These are phyloP conservation scores for Cucumis hystrix DNA, from an alignment of 306 rosid species.

Conservation along the genomic window DNA sequence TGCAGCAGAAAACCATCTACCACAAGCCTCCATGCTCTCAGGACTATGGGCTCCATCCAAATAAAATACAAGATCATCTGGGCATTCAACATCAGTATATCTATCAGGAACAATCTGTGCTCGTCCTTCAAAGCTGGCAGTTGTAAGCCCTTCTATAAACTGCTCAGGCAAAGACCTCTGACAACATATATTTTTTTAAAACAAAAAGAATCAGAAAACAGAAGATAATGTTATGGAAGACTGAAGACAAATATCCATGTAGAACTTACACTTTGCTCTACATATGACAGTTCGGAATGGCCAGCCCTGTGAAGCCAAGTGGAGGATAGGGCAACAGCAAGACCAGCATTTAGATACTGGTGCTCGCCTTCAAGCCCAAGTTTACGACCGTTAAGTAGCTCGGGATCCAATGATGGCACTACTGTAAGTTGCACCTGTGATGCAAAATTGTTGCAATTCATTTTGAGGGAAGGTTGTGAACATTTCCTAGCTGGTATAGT, in stretches of 20 bases:
- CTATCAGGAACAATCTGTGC: constrained; percentile 77
- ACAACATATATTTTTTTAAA: background rate
- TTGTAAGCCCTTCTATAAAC: constrained; percentile 60
- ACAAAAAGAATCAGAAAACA: constrained; percentile 14
- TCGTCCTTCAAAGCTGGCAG: constrained; percentile 83
- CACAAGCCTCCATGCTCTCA: constrained; percentile 85
- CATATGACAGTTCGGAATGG: constrained; percentile 25
- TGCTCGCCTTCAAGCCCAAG: constrained; percentile 96
- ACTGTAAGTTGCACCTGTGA: constrained; percentile 64
- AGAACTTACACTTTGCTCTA: constrained; percentile 51
- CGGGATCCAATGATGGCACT: constrained; percentile 46
- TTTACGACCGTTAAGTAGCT: constrained; percentile 47
- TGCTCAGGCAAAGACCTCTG: constrained; percentile 65
- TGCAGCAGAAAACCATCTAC: constrained; percentile 71
- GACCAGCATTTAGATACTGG: constrained; percentile 89
- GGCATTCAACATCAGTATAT: constrained; percentile 23
- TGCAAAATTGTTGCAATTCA: constrained; percentile 16
- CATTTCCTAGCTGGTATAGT: no score
- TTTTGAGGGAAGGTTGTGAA: no score
- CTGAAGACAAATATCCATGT: constrained; percentile 8
- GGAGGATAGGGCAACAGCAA: constrained; percentile 71
- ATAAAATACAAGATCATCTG: constrained; percentile 56
- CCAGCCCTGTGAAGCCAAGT: constrained; percentile 80
- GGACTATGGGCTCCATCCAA: constrained; percentile 98
- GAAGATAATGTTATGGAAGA: background rate